These are phyloP conservation scores for Setomelanomma holmii DNA, from an alignment of 2,329 filamentous ascomycete species.

Conservation along the genomic window DNA sequence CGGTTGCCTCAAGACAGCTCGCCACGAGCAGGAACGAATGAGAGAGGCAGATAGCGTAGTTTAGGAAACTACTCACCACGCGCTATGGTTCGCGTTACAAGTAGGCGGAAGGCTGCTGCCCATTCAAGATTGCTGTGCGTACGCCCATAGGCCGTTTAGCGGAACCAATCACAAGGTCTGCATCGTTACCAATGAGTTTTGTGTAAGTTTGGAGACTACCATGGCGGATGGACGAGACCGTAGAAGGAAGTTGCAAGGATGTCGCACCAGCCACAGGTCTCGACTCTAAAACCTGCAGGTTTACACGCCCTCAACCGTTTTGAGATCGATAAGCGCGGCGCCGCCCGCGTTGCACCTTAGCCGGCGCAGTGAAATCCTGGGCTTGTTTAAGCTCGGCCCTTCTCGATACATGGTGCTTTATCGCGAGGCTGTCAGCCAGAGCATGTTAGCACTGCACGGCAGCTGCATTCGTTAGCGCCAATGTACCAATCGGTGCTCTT, in stretches of 20 bases:
- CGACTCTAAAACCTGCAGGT: not conserved
- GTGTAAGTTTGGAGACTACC: not conserved
- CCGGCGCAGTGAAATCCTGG: not conserved
- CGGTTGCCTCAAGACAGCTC: not conserved
- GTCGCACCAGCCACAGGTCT: conserved; percentile 1
- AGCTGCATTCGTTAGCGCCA: not conserved
- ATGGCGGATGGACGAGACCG: conserved; percentile 2
- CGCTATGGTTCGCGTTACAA: not conserved
- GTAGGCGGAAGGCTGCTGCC: not conserved
- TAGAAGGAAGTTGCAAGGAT: conserved; percentile 4
- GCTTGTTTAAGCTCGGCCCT: not conserved
- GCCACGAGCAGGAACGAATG: no score
- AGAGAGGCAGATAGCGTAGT: not conserved
- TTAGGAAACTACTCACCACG: not conserved
- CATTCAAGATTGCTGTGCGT: not conserved
- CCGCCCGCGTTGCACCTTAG: not conserved
- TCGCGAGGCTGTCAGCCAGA: not conserved
- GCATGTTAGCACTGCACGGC: not conserved
- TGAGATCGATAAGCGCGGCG: not conserved
- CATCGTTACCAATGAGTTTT: not conserved
- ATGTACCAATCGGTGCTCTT: not conserved
- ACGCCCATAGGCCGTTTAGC: not conserved
- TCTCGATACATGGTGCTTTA: conserved; percentile 1
- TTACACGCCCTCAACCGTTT: not conserved
- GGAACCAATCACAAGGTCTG: not conserved